Base-by-base conservation (phyloP, 352 stramenopile genomes). In the Blastocystis sp. region DNA sequence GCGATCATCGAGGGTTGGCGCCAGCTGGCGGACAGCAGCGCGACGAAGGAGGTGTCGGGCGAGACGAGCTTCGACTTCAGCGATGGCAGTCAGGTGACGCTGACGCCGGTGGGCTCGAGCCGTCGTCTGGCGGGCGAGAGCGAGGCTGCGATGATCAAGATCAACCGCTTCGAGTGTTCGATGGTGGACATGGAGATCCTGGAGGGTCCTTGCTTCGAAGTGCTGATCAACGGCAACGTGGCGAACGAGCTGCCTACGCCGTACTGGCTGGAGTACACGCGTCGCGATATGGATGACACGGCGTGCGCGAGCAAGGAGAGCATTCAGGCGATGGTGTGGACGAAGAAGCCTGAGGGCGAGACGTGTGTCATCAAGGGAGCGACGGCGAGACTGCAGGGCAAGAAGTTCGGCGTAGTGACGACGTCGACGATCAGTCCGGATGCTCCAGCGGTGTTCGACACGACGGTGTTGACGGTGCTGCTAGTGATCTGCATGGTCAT, bases 151-250 rank as follows among this genome's bases (percentile, higher is more conserved):
- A 6, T n/a, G 46, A 44, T 81, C 44, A 61, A 44, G 49, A 61
- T 81, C n/a, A 81, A 81, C 69, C 46, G 49, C 4, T 81, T 48
- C 69, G 44, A 81, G 69, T 81, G 69, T 51, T 29, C 44, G 44
- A 81, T 81, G 69, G 42, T 81, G 16, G 69, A 81, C 36, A 40
- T 46, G 46, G 69, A 81, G 21, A 81, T 81, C 69, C 61, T 44
- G 14, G 69, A 81, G 69, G 69, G 69, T 36, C 42, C 36, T 29
- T 81, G 69, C 53, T 81, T 63, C 46, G 69, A 81, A 64, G 69
- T 81, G 69, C 53, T 81, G 69, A 81, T 81, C 46, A 48, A 81
- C 46, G 51, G 51, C 53, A 42, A 7, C 4, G 49, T 61, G 53
- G 29, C 18, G 18, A 40, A 36, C 9, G 16, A 51, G 46, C 34